phyloP scores from a whole-genome alignment of 2,329 filamentous ascomycete genomes.

The Trichoderma harzianum region DNA sequence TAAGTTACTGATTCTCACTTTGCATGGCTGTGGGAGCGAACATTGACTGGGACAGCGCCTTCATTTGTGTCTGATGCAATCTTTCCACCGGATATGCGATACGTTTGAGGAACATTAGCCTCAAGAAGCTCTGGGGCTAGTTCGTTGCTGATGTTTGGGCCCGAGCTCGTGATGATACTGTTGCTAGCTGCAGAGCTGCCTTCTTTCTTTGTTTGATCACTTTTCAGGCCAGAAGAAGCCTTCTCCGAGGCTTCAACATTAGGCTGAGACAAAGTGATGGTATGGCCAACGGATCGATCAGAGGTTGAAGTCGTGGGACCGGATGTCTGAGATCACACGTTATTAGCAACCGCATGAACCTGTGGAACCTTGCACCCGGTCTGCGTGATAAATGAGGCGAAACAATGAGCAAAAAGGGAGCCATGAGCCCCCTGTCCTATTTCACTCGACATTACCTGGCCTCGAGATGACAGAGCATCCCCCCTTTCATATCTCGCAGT shows the following conservation, averaged over 20 bases:
- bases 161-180: not conserved
- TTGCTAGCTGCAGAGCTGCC: not conserved
- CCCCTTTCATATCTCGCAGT: not conserved
- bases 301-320: not conserved
- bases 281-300: not conserved
- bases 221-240: not conserved
- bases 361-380: conserved; percentile 13
- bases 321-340: not conserved
- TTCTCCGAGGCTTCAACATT: not conserved
- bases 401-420: not conserved
- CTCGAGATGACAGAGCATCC: not conserved
- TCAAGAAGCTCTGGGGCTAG: not conserved
- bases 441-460: not conserved
- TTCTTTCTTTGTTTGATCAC: not conserved
- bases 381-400: not conserved
- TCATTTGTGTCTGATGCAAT: not conserved
- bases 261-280: not conserved
- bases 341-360: not conserved
- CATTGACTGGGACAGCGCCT: not conserved
- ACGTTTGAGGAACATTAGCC: not conserved
- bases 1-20: not conserved
- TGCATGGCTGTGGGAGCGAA: not conserved
- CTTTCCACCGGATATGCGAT: not conserved
- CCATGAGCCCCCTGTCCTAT: not conserved
- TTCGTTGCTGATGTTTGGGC: not conserved